Evolutionary conservation across 495 filamentous ascomycete species (phyloP), one percentile per base, ranked within the genome.

Genomic region (Trichoderma parareesei): DNA sequence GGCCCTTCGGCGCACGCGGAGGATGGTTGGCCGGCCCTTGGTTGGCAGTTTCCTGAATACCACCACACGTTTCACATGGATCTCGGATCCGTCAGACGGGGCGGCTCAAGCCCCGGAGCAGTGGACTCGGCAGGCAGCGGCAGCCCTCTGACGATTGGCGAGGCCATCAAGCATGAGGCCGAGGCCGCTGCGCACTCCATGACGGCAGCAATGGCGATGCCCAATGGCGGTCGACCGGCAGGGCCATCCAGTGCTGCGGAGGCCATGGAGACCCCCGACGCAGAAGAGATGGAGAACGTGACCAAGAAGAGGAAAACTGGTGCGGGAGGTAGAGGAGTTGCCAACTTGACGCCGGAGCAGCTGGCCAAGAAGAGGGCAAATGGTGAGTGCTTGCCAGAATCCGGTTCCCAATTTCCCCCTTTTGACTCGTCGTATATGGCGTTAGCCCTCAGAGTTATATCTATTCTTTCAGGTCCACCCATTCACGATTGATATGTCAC

Each of bases 321-420:
- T 8, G 69, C 74, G 8, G 73, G 74, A 14, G 76, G 82, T 18
- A 81, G 87, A 63, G 86, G 86, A 13, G 86, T 90, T 18, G 85
- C 86, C 61, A 88, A 87, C 68, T 78, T 90, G 67, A 90, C 86
- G 5, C 86, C 86, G 14, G 86, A 88, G 62, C 86, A 90, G 72
- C 73, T 90, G 65, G 85, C 82, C 1, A 87, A 87, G 78, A 94
- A 94, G 73, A 83, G 90, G 67, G 90, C 89, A 64, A 92, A 92
- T 73, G 90, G 78, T 81, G 37, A 64, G 69, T 68, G 60, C 27
- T 63, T 35, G 33, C 38, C 16, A 33, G 3, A 57, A 33, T 13
- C 35, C 27, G 33, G 8, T 33, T 57, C 27, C 27, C 27, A 27
- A 27, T 27, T 27, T 33, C 9, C 49, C 7, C 49, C 11, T 6